Percentiles rank a stretch among this genome's conserved stretches.
Evolutionary conservation across 768 basidiomycete genomes (phyloP).

Genomic region (Lentinula detonsa): DNA sequence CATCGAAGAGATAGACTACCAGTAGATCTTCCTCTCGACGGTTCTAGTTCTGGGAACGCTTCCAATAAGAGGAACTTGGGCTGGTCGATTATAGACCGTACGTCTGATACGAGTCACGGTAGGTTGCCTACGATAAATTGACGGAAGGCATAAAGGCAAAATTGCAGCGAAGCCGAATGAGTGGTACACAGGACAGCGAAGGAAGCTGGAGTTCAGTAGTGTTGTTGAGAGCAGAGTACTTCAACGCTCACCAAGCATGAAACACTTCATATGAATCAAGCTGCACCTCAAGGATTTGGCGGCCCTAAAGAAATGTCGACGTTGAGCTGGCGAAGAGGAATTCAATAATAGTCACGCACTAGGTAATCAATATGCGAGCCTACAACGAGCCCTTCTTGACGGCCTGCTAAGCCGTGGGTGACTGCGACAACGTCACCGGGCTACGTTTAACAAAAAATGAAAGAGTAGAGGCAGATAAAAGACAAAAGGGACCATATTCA

Average conservation of each 20-base stretch:
- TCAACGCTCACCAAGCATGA: constrained; percentile 49
- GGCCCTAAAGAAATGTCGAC: constrained; percentile 44
- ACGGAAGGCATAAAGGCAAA: too few relatives aligned
- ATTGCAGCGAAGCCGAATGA: too few relatives aligned
- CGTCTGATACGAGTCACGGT: constrained; percentile 73
- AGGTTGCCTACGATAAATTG: constrained; percentile 49
- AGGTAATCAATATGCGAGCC: constrained; percentile 66
- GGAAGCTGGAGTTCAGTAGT: not conserved
- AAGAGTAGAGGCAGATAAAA: not conserved
- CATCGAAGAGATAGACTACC: constrained; percentile 29
- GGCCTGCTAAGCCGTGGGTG: constrained; percentile 53
- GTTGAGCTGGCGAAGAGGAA: not conserved
- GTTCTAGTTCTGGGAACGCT: constrained; percentile 45
- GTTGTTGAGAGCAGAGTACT: not conserved
- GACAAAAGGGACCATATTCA: not conserved
- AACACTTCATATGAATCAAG: constrained; percentile 65
- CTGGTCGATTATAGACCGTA: constrained; percentile 53
- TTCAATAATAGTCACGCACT: constrained; percentile 35
- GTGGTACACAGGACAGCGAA: not conserved
- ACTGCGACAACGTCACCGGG: constrained; percentile 81
- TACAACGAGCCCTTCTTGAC: constrained; percentile 75
- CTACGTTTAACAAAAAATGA: constrained; percentile 14
- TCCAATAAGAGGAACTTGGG: constrained; percentile 15
- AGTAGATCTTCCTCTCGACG: constrained; percentile 72
- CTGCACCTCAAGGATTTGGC: constrained; percentile 78